Evolutionary conservation across 768 basidiomycete species (phyloP), one percentile per base, ranked within the genome.

Genomic region (Lactifluus hygrophoroides): DNA sequence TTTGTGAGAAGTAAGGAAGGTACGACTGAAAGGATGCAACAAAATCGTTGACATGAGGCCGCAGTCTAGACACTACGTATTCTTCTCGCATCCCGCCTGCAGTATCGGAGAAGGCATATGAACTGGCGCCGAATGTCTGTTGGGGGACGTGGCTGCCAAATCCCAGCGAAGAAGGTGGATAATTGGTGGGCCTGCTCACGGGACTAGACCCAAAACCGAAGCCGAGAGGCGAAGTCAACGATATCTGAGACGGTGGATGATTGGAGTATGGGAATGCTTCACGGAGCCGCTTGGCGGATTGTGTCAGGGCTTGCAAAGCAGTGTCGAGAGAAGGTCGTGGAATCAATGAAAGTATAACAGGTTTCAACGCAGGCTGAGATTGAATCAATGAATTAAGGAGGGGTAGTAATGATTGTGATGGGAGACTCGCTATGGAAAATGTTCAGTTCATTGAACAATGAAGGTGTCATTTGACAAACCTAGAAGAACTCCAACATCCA

Each of bases 221-320:
- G 17, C 74, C 71, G 34, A 71, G 72, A 23, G 75, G 68, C 8
- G 74, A 62, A 23, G 72, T 65, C 27, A 69, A n/a, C 2, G 65
- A 60, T 23, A 64, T 51, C 43, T 64, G 73, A 23, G 73, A 71
- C 37, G 77, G 64, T 4, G 71, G 65, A 5, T 74, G 56, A 54
- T 76, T 83, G 3, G 90, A 90, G 69, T 90, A 93, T 5, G 90
- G 90, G 69, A 88, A 89, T 16, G 89, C 87, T 54, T 92, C 89
- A 40, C 82, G 81, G 40, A 93, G 77, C 68, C 83, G 88, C 73
- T 81, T 82, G 28, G 85, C 80, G 7, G 87, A 84, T 60, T 77
- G 79, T 34, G 78, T 77, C 25, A 93, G 71, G 13, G 84, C 83
- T 65, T 89, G 81, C 28, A 83, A 70, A 10, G 88, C 90, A 30